Evolutionary conservation across 2,329 filamentous ascomycete species (phyloP), one percentile per base, ranked within the genome.

Genomic region (Blastomyces percursus): DNA sequence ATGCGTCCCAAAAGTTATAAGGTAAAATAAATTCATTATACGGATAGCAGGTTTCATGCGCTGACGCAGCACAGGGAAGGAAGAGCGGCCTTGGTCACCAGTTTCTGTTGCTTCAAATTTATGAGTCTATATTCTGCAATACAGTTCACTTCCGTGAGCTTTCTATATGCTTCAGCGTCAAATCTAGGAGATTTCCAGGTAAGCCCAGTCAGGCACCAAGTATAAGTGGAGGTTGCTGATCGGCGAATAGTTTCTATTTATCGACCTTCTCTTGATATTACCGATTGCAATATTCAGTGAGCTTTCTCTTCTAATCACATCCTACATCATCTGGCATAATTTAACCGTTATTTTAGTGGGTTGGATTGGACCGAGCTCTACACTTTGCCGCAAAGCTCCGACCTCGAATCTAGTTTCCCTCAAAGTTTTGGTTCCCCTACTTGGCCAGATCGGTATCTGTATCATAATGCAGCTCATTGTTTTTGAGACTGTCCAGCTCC

Each of bases 71-170:
- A 66, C 75, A 86, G 91, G 67, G 94, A 99, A 79, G 94, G 94
- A 24, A 86, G 95, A 66, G 93, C 93, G 24, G 90, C 95, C 42
- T 82, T 99, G 42, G 92, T 97, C n/a, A 99, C 94, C 14, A 96
- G 91, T 75, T 99, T 99, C 79, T 95, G 90, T 78, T 99, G 94
- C 79, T 99, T 99, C 83, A 99, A 97, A 79, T 99, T 96, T 77
- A 99, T 99, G 95, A 95, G 90, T 69, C 78, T 99, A 67, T 99
- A 99, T 79, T 97, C 92, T 2, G 93, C 94, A n/a, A 99, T 99
- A 67, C 94, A 99, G 75, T 99, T 99, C 79, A 96, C 91, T 8
- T 91, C 90, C 0, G 95, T 99, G 71, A 96, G 89, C 81, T 96
- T 99, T 73, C 82, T 99, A 19, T 99, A 99, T 75, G 90, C 91